Evolutionary conservation across 805 yeast species (phyloP), one percentile per base, ranked within the genome.

Genomic region (Ascoidea asiatica): DNA sequence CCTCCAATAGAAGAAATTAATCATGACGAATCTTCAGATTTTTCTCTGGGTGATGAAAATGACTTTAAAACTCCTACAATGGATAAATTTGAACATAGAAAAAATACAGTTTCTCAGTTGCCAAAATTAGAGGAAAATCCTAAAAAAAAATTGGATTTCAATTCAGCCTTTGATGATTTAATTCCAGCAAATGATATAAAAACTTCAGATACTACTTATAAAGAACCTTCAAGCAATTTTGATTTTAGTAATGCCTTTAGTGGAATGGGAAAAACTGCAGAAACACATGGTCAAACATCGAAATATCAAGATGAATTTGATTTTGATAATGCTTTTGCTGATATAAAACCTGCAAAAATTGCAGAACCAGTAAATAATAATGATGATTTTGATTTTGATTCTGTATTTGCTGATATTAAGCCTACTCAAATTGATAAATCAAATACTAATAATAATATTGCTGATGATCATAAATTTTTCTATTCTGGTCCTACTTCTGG

Each of bases 1-100:
- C 83, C 84, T 8, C 81, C 85, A 22, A 73, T 79, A 39, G 60
- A 66, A 50, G 80, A 79, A 50, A 56, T 76, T 29, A 72, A 75
- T 20, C 62, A 68, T 38, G 73, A 69, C 40, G 81, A 75, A 48
- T 70, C 73, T 47, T 29, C 8, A 11, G 72, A 69, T 19, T 68
- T 76, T 4, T 65, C 73, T 8, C 64, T 61, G 39, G 63, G 57
- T 4, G 67, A 62, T 19, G 59, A 51, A 15, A 63, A 60, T 19
- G 67, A 64, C 2, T 29, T 29, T 3, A 29, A 29, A 29, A 29
- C 35, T 11, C 35, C 35, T 2, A 29, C 15, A 15, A 29, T 11
- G 8, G 35, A 29, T 29, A 29, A 29, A 11, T 29, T 29, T 19
- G 70, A n/a, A n/a, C n/a, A n/a, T n/a, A n/a, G n/a, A n/a, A n/a